Evolutionary conservation across 495 filamentous ascomycete genomes (phyloP), one percentile per base, ranked within the genome.

Genomic region (Rusavskia elegans): DNA sequence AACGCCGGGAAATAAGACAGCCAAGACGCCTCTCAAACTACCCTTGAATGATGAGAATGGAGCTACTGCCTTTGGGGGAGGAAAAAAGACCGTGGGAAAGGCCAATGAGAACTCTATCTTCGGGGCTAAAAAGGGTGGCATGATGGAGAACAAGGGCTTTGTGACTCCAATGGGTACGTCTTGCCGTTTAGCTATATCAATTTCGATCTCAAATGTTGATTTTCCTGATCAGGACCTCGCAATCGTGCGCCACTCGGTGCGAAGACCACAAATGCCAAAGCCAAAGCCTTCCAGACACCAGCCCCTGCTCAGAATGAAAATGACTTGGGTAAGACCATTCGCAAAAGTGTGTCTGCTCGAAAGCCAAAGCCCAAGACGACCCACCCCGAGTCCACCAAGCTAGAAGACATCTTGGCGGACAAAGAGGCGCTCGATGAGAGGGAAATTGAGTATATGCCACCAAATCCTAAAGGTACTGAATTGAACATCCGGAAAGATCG

Each of bases 191-290:
- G 16, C 54, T 27, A 67, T 48, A 42, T 55, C 45, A 20, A 54
- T 29, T 54, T 51, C 11, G 41, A 40, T 17, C 16, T 46, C 49
- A 37, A 17, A 41, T 52, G 46, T 41, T 69, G 71, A 23, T 20
- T 48, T 17, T 27, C 25, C 25, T 27, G 6, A 44, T 23, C 53
- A 86, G 84, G 75, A 42, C 76, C 81, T 45, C 78, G 80, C 39
- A 83, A 75, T 45, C 81, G 88, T 55, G 89, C 92, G 38, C 82
- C 86, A 4, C 68, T 96, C 48, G 93, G 93, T 37, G 75, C 82
- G 71, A 99, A 99, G 67, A 97, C 90, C 0, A 96, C 92, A 41
- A 99, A 99, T 67, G 85, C 84, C 39, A 96, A 92, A 70, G 75
- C 85, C 49, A 85, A 74, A 60, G 75, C 75, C 5, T 74, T 81